These are phyloP conservation scores for Pichia terricola DNA, from an alignment of 1,139 yeast species.

Conservation along the genomic window DNA sequence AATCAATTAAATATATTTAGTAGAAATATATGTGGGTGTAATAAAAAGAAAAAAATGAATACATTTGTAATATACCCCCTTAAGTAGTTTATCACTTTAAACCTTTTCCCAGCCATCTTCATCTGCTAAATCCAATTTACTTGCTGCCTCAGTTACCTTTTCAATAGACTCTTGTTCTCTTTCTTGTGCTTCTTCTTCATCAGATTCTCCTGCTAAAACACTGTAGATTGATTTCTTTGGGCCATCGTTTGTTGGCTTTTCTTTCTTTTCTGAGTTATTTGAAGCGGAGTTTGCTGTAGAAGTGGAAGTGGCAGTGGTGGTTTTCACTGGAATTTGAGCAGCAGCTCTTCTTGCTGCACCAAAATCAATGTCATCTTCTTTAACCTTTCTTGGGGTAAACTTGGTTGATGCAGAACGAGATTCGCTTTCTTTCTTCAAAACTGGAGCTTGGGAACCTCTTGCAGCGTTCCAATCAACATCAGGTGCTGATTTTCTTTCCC, in stretches of 20 bases:
- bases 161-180: constrained; percentile 19
- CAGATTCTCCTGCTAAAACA: constrained; percentile 60
- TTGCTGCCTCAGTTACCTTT: constrained; percentile 35
- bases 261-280: constrained; percentile 8
- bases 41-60: too few species aligned
- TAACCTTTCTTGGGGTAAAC: not conserved
- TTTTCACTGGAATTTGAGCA: constrained; percentile 27
- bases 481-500: constrained; percentile 29
- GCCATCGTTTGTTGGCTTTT: constrained; percentile 17
- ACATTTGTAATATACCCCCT: too few species aligned
- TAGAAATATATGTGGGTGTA: too few species aligned
- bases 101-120: constrained; percentile 42
- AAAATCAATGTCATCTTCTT: constrained; percentile 28
- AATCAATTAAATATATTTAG: too few species aligned
- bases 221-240: constrained; percentile 45
- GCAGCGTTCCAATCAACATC: constrained; percentile 34
- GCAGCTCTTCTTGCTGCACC: constrained; percentile 28
- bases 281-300: not conserved
- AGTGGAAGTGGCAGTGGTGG: constrained; percentile 25
- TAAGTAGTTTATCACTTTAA: too few species aligned
- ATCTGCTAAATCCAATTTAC: constrained; percentile 30
- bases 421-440: not conserved
- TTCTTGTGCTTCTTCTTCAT: constrained; percentile 40
- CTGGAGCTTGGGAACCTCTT: constrained; percentile 29
- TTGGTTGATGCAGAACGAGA: not conserved